These are phyloP conservation scores for Lepidium aucheri DNA, from an alignment of 345 rosid genomes.

Conservation along the genomic window DNA sequence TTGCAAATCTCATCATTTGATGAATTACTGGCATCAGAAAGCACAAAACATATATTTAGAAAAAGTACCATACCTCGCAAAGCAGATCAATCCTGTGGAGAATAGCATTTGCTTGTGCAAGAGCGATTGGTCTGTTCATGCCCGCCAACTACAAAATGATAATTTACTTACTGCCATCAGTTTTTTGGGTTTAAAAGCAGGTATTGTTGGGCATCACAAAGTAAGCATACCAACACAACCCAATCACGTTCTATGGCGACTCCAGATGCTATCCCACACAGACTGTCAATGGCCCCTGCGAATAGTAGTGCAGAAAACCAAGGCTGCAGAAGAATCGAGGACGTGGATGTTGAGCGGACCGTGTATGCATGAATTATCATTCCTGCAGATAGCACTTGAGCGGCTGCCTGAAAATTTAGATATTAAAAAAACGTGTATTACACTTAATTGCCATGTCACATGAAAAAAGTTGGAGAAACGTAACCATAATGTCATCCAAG, in stretches of 20 bases:
- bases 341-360: slow-evolving; percentile 40
- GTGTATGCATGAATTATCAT: slow-evolving; percentile 79
- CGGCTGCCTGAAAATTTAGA: slow-evolving; percentile 48
- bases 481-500: not conserved
- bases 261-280: slow-evolving; percentile 79
- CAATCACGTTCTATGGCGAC: slow-evolving; percentile 94
- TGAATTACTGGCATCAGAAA: not conserved
- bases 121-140: slow-evolving; percentile 77
- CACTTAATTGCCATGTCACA: not conserved
- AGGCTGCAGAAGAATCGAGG: slow-evolving; percentile 59
- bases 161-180: not conserved
- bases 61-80: slow-evolving; percentile 53
- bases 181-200: not conserved
- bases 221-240: slow-evolving; percentile 76
- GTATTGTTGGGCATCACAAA: slow-evolving; percentile 1
- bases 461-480: not conserved
- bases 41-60: not conserved
- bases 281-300: slow-evolving; percentile 74
- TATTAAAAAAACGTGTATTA: not conserved
- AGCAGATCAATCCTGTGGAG: slow-evolving; percentile 83
- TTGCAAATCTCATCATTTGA: not conserved
- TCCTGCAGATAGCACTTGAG: slow-evolving; percentile 77
- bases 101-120: slow-evolving; percentile 92
- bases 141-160: slow-evolving; percentile 64
- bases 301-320: slow-evolving; percentile 75